Base-by-base conservation (phyloP, 73 alveolate genomes). In the Effrenium voratum region DNA sequence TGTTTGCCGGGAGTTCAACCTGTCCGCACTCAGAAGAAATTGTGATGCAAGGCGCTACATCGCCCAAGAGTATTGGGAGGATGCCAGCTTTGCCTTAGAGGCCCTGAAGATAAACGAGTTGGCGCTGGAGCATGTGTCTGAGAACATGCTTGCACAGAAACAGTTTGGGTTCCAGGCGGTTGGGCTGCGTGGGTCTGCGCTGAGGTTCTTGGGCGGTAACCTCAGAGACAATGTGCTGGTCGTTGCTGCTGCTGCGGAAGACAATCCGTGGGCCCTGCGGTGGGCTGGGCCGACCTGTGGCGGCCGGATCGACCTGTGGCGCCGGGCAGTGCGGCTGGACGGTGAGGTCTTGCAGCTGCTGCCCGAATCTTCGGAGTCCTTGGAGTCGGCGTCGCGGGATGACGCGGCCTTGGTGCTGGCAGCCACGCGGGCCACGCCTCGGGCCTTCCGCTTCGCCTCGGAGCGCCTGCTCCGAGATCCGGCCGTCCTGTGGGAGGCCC, bases 401-500 rank as follows among this genome's bases (percentile, higher is more conserved):
- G 47, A 66, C 45, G 87, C 75, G 50, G 44, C 73, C 13, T 36
- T 68, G 87, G 97, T 90, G 43, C 41, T 90, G 49, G 97, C 66
- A 70, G 97, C 97, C 75, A 90, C 97, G 41, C 15, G 6, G 86
- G 41, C 87, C 1, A 43, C 76, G 2, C 97, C 97, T 1, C 1
- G 13, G 10, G 55, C 97, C n/a, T 90, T 90, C 26, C 97, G 50
- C 26, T 90, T 90, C 50, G 97, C 97, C 2, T 90, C 97, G 2
- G 46, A 90, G 4, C 97, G 97, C 50, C 30, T 90, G 22, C 97
- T 86, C 10, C 46, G 46, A 50, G 87, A 90, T 43, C 86, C 46
- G 87, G 97, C 66, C 55, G 66, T 70, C 40, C 87, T 90, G 46
- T 45, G 77, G 76, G 73, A 90, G 19, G 97, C 87, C 10, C 55